Base-by-base conservation (phyloP, 2,329 filamentous ascomycete genomes). In the Onygenales sp. region DNA sequence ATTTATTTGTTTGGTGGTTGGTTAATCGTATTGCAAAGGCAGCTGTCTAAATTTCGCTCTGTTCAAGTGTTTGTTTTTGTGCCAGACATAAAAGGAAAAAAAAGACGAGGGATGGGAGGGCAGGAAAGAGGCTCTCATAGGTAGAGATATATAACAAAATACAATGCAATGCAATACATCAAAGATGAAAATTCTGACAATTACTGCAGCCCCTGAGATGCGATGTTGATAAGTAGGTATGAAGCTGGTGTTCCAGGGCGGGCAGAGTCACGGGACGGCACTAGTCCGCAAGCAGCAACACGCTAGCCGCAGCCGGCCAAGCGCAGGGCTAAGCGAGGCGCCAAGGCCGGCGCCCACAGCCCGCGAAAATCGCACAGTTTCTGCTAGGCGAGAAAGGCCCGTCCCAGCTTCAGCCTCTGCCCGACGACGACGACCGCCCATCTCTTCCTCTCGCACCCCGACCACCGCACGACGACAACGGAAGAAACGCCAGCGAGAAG, bases 401-500 rank as follows among this genome's bases (percentile, higher is more conserved):
- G 52, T 49, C 52, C 37, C 49, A 54, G 49, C 42, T 49, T 14
- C 42, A 52, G 46, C 54, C 51, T 51, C 40, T 39, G 31, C 49
- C 32, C 48, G 37, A 39, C 37, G 37, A 33, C 48, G 48, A 50
- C 48, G n/a, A 52, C 50, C 52, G 54, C 54, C 52, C 46, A 49
- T 48, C 27, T 48, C 27, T 50, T 37, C 45, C 39, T 51, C 42
- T 51, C 39, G 46, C 42, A 51, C 46, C 46, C 55, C 47, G 50
- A 42, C 43, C 53, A 17, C 37, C 48, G 14, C 49, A 53, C 54
- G 54, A 56, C 54, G 45, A n/a, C 21, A 54, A 53, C 49, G 55
- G 54, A 58, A 54, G 52, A 51, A 32, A 51, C 54, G 54, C 51
- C 53, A 51, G 51, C 56, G 50, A 37, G 14, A 57, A 42, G 55